phyloP scores from a whole-genome alignment of 257 asterid genomes.

The Schizonepeta tenuifolia region DNA sequence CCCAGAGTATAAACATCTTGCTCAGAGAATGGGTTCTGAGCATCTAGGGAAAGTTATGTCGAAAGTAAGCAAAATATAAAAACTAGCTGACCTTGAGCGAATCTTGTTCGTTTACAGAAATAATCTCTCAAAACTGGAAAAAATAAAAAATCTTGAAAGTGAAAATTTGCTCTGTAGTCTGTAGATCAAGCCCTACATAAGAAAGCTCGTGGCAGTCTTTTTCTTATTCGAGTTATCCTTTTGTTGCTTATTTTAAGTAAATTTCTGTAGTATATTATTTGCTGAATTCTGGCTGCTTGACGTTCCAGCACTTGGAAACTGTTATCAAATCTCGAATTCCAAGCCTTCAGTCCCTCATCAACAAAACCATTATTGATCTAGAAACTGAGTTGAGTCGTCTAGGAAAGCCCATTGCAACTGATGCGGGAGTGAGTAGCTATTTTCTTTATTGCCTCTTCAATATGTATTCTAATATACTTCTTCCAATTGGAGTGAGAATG shows the following conservation, averaged over 20 bases:
- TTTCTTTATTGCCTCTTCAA: slow-evolving; percentile 14
- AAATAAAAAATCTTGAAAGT: background rate
- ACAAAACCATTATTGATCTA: slow-evolving; percentile 71
- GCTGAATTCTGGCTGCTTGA: slow-evolving; percentile 14
- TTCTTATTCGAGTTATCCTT: slow-evolving; percentile 14
- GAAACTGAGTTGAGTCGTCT: slow-evolving; percentile 76
- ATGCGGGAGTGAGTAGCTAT: slow-evolving; percentile 70
- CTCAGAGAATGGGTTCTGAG: slow-evolving; percentile 77
- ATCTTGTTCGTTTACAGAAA: slow-evolving; percentile 5
- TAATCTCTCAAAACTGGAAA: slow-evolving; percentile 1
- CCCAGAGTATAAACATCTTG: slow-evolving; percentile 67
- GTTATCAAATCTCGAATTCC: slow-evolving; percentile 85
- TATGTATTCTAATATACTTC: background rate
- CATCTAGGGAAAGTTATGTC: slow-evolving; percentile 79
- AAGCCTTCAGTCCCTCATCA: slow-evolving; percentile 79
- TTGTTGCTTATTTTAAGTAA: slow-evolving; percentile 23
- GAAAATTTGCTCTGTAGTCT: background rate
- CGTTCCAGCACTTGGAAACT: slow-evolving; percentile 68
- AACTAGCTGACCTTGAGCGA: background rate
- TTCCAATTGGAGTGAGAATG: background rate
- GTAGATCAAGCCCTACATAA: slow-evolving; percentile 1
- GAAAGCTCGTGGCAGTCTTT: slow-evolving; percentile 17
- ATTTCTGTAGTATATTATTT: background rate
- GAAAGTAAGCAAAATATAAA: slow-evolving; percentile 46
- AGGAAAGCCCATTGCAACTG: slow-evolving; percentile 79